Evolutionary conservation across 805 yeast species (phyloP).

Genomic region (Saturnispora halmiae): DNA sequence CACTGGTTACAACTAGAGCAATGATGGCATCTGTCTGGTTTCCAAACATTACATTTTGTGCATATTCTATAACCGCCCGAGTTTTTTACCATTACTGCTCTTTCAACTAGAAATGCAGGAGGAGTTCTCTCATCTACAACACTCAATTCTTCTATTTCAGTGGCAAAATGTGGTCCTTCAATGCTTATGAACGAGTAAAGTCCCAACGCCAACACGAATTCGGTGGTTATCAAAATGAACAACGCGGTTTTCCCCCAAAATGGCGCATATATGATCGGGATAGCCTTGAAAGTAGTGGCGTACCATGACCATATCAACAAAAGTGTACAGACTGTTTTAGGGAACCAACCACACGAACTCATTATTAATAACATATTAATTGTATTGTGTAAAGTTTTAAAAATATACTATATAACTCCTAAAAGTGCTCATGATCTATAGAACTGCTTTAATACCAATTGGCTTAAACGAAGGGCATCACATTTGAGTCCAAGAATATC

Average conservation of each 20-base stretch:
- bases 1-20: conserved; percentile 43
- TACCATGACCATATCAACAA: conserved; percentile 42
- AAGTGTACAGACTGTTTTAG: conserved; percentile 37
- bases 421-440: background rate
- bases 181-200: conserved; percentile 46
- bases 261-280: conserved; percentile 16
- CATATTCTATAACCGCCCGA: conserved; percentile 61
- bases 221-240: conserved; percentile 21
- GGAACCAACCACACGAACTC: conserved; percentile 32
- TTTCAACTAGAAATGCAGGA: conserved; percentile 33
- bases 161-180: conserved; percentile 35
- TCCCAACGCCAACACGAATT: conserved; percentile 34
- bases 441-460: background rate
- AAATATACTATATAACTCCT: too few relatives aligned
- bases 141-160: conserved; percentile 16
- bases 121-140: conserved; percentile 23
- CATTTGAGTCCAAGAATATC: conserved; percentile 1
- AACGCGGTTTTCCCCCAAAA: conserved; percentile 18
- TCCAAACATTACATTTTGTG: conserved; percentile 45
- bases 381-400: too few relatives aligned
- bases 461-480: conserved; percentile 3
- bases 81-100: conserved; percentile 37
- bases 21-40: conserved; percentile 53
- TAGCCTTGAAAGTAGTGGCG: conserved; percentile 28
- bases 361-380: too few relatives aligned